Conservation (phyloP, 257 asterid genomes). For the Solanum commersonii region DNA sequence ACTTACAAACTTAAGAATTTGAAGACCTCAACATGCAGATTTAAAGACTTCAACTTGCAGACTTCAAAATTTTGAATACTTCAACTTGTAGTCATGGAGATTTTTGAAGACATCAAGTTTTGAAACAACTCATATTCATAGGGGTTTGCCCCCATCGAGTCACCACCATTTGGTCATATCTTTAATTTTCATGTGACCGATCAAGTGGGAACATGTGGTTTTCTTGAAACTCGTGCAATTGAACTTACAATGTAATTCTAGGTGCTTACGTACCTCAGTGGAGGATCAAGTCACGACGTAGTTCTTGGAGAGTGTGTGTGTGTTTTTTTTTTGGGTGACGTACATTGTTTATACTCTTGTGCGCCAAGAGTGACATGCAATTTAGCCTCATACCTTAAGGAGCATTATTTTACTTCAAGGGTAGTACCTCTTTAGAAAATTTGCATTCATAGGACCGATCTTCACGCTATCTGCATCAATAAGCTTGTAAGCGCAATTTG, state of each 20-base stretch:
- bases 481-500: neutral
- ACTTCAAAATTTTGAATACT: neutral
- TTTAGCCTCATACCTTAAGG: neutral
- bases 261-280: neutral
- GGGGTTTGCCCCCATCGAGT: neutral
- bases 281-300: neutral
- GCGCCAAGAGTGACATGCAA: neutral
- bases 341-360: neutral
- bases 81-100: neutral
- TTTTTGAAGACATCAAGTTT: neutral
- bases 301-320: neutral
- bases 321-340: neutral
- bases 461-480: neutral
- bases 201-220: neutral
- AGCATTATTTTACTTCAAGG: neutral
- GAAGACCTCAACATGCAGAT: neutral
- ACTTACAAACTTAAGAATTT: too few relatives aligned
- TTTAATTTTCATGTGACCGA: neutral
- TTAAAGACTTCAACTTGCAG: too few relatives aligned
- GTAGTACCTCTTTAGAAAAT: neutral
- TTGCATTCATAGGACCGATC: neutral
- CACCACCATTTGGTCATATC: neutral
- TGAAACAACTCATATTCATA: neutral
- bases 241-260: neutral
- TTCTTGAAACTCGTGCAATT: neutral